Conservation (phyloP, 164 flowering plant genomes). For the Dillenia suffruticosa region DNA sequence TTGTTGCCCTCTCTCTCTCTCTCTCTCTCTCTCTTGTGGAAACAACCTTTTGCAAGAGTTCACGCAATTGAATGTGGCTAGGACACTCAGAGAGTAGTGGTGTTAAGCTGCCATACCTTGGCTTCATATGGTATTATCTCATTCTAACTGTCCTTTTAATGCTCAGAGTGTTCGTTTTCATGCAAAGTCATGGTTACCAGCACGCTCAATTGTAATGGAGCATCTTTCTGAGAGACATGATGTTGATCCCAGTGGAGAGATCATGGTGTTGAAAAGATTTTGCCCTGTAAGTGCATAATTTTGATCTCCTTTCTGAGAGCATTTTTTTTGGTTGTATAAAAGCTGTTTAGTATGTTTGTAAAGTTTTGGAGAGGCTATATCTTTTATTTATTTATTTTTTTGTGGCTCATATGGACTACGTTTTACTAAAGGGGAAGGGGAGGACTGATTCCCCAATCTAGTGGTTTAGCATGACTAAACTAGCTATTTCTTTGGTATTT, state of each 20-base stretch:
- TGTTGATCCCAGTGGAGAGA: constrained; percentile 88
- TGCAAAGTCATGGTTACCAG: constrained; percentile 88
- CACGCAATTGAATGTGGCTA: too few relatives aligned
- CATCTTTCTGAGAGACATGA: constrained; percentile 54
- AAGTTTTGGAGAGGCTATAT: background rate
- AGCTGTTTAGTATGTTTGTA: background rate
- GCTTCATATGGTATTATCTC: background rate
- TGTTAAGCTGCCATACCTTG: background rate
- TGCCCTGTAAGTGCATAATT: constrained; percentile 82
- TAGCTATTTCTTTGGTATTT: too few relatives aligned
- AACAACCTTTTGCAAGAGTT: too few relatives aligned
- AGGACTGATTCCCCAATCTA: too few relatives aligned
- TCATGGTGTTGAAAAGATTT: constrained; percentile 52
- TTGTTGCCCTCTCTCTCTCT: background rate
- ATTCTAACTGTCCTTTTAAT: background rate
- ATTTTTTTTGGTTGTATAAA: background rate
- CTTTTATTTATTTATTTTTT: background rate
- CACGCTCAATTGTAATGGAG: constrained; percentile 71
- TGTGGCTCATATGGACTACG: too few relatives aligned
- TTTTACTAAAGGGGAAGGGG: too few relatives aligned
- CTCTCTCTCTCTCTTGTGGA: background rate
- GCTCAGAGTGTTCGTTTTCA: constrained; percentile 59
- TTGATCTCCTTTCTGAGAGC: background rate
- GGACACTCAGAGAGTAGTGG: too few relatives aligned
- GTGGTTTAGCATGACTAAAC: too few relatives aligned